Evolutionary conservation across 2,329 filamentous ascomycete species (phyloP).

Genomic region (Dothideomycetes sp.): DNA sequence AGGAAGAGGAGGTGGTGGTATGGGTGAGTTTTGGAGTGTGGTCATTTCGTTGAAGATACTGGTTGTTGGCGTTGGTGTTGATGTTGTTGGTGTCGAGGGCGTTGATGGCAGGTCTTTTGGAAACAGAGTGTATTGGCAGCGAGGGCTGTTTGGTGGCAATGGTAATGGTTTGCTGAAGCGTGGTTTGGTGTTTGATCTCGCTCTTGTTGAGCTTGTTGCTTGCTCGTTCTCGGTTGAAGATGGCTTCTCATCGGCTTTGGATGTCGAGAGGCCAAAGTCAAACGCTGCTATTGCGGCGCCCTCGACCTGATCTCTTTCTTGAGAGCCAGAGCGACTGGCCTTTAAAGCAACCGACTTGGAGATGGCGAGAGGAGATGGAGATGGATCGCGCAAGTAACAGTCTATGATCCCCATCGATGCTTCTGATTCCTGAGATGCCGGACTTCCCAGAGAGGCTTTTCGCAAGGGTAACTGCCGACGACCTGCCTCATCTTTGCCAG

Average conservation of each 20-base stretch:
- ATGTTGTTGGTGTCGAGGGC: slow-evolving; percentile 1
- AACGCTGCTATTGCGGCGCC: slow-evolving; percentile 1
- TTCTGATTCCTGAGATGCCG: slow-evolving; percentile 5
- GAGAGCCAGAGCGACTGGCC: slow-evolving; percentile 2
- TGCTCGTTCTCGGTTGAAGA: background rate
- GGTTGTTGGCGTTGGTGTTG: background rate
- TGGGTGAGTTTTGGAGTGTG: background rate
- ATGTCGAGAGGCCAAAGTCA: slow-evolving; percentile 11
- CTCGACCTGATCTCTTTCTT: background rate
- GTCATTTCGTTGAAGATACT: background rate
- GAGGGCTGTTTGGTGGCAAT: background rate
- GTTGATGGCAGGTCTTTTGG: slow-evolving; percentile 7
- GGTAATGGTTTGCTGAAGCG: background rate
- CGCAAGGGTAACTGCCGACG: background rate
- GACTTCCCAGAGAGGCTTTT: slow-evolving; percentile 8
- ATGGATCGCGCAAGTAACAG: slow-evolving; percentile 8
- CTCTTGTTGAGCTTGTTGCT: background rate
- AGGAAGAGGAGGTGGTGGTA: background rate
- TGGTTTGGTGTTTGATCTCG: slow-evolving; percentile 1
- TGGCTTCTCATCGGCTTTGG: background rate
- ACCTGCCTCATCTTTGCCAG: slow-evolving; percentile 6
- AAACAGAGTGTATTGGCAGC: slow-evolving; percentile 7
- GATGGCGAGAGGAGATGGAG: background rate
- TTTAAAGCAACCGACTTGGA: too few relatives aligned
- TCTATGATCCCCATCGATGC: slow-evolving; percentile 10